Evolutionary conservation across 2,329 filamentous ascomycete species (phyloP).

Genomic region (Aspergillus vadensis): DNA sequence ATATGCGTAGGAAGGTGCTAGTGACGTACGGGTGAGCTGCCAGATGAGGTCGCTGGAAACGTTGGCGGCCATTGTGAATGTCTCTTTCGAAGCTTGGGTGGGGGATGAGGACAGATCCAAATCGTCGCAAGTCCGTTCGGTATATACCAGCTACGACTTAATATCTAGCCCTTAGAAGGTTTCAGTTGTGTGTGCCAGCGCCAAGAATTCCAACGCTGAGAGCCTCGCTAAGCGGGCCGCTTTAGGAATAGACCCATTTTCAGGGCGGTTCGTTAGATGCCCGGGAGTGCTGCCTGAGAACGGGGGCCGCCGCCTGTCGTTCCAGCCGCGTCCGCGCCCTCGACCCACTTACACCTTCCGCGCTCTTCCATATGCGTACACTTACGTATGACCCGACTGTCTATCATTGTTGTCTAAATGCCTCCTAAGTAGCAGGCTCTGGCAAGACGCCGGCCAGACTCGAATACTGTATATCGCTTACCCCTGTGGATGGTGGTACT

Average conservation of each 20-base stretch:
- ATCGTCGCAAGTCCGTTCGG: constrained; percentile 23
- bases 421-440: background rate
- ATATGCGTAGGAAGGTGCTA: constrained; percentile 11
- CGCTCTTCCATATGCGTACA: constrained; percentile 7
- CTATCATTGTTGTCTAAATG: background rate
- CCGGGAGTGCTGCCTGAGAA: constrained; percentile 15
- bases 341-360: constrained; percentile 18
- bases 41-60: constrained; percentile 90
- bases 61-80: constrained; percentile 58
- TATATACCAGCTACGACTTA: constrained; percentile 14
- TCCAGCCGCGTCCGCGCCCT: background rate
- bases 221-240: constrained; percentile 42
- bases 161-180: constrained; percentile 13
- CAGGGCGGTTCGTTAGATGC: background rate
- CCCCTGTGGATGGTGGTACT: background rate
- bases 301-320: constrained; percentile 11
- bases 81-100: constrained; percentile 25
- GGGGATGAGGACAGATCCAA: constrained; percentile 28
- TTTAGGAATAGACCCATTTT: constrained; percentile 35
- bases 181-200: constrained; percentile 32
- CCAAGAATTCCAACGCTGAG: constrained; percentile 30
- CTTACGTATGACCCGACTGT: background rate
- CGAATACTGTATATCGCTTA: background rate
- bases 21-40: constrained; percentile 86
- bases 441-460: background rate